These are phyloP conservation scores for Clathrospora elynae DNA, from an alignment of 2,329 filamentous ascomycete species.

Conservation along the genomic window DNA sequence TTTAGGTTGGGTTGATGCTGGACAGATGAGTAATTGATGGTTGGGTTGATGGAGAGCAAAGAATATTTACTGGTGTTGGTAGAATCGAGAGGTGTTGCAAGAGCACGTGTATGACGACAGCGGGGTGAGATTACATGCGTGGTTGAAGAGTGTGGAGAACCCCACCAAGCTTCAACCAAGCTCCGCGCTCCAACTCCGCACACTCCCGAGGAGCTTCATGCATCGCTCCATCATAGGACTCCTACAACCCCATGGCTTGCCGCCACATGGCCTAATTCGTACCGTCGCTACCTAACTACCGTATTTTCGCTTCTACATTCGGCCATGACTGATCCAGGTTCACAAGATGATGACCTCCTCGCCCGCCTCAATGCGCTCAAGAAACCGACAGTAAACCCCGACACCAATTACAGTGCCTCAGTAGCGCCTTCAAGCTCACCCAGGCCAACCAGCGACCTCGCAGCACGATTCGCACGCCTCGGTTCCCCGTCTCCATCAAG, in stretches of 20 bases:
- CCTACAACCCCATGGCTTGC: too few species aligned
- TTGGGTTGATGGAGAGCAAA: background rate
- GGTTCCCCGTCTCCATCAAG: constrained; percentile 36
- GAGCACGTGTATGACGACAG: constrained; percentile 36
- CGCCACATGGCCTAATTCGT: too few species aligned
- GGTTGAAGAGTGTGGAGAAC: constrained; percentile 4
- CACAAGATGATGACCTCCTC: constrained; percentile 51
- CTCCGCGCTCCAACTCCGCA: constrained; percentile 25
- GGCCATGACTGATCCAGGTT: constrained; percentile 23
- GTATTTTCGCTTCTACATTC: background rate
- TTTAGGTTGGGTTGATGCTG: background rate
- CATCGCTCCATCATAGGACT: constrained; percentile 9
- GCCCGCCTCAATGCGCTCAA: constrained; percentile 57
- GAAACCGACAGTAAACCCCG: constrained; percentile 49
- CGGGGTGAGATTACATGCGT: constrained; percentile 5
- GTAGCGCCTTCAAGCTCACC: constrained; percentile 16
- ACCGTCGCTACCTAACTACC: too few species aligned
- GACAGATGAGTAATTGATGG: background rate
- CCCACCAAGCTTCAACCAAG: constrained; percentile 20
- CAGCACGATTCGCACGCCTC: constrained; percentile 46
- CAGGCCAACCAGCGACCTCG: constrained; percentile 39
- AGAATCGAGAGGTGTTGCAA: background rate
- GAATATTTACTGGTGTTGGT: background rate
- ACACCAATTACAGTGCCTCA: constrained; percentile 28
- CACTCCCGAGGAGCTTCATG: constrained; percentile 20